phyloP scores from a whole-genome alignment of 129 eudicot genomes.

The sunflower (Helianthus annuus) region HanXRQr2.0-SUNRISE NC_035446.2:114387187-114387686 shows the following conservation, averaged over 20 bases:
- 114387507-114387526: no score
- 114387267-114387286: background rate
- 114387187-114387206: conserved; percentile 6
- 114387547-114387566: no score
- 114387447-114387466: background rate
- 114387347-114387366: background rate
- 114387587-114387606: no score
- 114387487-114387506: no score
- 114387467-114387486: background rate
- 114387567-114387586: no score
- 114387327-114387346: background rate
- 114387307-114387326: background rate
- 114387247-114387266: background rate
- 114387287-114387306: conserved; percentile 19
- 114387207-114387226: conserved; percentile 35
- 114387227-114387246: conserved; percentile 27
- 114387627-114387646: no score
- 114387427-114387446: background rate
- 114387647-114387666: no score
- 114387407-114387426: background rate
- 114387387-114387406: background rate
- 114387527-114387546: no score
- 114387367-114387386: background rate
- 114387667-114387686: no score
- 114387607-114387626: no score